Base-by-base conservation (phyloP, 2,329 filamentous ascomycete species). In the Fusarium sp. region DNA sequence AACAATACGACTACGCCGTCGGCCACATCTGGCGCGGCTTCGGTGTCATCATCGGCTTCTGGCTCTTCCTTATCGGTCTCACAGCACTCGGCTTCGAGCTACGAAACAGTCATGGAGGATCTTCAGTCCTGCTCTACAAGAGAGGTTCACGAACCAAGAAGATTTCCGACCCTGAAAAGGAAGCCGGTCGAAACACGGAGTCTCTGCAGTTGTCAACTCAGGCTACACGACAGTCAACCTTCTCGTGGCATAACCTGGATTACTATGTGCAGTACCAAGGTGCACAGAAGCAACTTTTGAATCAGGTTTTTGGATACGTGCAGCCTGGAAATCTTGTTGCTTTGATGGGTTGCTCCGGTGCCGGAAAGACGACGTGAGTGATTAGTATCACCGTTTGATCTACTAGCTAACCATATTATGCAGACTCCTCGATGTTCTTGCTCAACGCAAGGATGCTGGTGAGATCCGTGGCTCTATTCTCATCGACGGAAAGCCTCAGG, bases 241-340 rank as follows among this genome's bases (percentile, higher is more conserved):
- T 94, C 80, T 93, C 92, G 5, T 94, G 91, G 90, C 85, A 88
- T 47, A 85, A 94, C 75, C 86, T 94, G 38, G 86, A 92, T 54
- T 95, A 94, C 79, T 92, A 89, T 0, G 92, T 95, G 1, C 91
- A 92, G 45, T 91, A 91, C 68, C 85, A 89, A 31, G 87, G 86
- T 3, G 88, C 89, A 38, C 83, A 90, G 67, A 85, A 87, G 34
- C 77, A 79, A 77, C 85, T 93, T 1, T 84, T 93, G 38, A 89
- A 92, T 73, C 85, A 88, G 5, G 89, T 96, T 59, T 91, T 87
- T 68, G 94, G 94, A 3, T 96, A 93, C 73, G 93, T 91, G 2
- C 94, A 94, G 78, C 94, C 94, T 2, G 94, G 94, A 16, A 83
- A 92, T n/a, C 91, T 96, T 87, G 90, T 94, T 56, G 94, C 94